Evolutionary conservation across 2,329 filamentous ascomycete species (phyloP), one percentile per base, ranked within the genome.

Genomic region (Calonectria henricotiae): DNA sequence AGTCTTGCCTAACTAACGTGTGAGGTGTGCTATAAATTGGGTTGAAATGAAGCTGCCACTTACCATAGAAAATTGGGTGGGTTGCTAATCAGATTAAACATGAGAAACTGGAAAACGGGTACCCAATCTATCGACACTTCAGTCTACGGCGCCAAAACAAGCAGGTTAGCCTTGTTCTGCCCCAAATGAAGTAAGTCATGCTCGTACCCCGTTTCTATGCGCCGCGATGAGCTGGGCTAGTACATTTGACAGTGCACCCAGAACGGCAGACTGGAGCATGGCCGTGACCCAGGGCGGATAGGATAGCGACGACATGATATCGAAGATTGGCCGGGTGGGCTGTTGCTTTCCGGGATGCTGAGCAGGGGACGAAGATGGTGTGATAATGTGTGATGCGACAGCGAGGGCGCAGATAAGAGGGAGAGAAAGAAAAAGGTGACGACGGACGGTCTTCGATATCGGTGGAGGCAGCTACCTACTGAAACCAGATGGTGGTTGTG

Each of bases 41-140:
- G 20, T 39, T 39, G 30, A 20, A 0, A 32, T 69, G 71, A 70
- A 62, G 20, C 8, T 13, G 13, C 39, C n/a, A 81, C 83, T 75
- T 81, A 90, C 95, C 94, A 98, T 76, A 94, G 80, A 79, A 94
- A 94, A 83, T 98, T 98, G 51, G 93, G 93, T 3, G 95, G 94
- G 46, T 91, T 92, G 81, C 88, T 92, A 69, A 97, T 79, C 39
- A 93, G 79, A 73, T 91, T 89, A 85, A 92, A 97, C 64, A 94
- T 78, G 62, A 93, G 83, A 82, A 97, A 98, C 79, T 95, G 93
- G 75, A 95, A 83, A 49, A 97, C 86, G 4, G 92, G 90, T 5
- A 88, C 83, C 82, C 88, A 87, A 82, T 95, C 89, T 75, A 97
- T 84, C 27, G 84, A 81, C 63, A 93, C 87, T 12, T 89, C 82